phyloP scores from a whole-genome alignment of 1,284 basidiomycete genomes.

The Tetrapyrgos nigripes region DNA sequence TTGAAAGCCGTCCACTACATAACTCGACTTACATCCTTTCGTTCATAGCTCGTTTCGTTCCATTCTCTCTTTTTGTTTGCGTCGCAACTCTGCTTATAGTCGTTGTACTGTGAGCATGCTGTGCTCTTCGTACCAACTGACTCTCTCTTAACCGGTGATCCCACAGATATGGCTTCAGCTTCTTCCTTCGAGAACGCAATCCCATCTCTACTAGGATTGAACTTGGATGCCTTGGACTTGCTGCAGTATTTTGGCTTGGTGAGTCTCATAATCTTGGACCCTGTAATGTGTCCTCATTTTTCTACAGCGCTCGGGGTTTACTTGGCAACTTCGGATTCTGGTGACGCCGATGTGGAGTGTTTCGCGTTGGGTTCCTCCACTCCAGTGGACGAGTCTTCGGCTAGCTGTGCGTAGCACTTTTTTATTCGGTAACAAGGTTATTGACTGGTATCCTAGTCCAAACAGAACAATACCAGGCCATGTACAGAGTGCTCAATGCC shows the following conservation, averaged over 20 bases:
- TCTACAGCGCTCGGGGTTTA: constrained; percentile 72
- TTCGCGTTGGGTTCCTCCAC: constrained; percentile 61
- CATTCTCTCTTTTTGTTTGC: constrained; percentile 82
- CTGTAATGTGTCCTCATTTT: constrained; percentile 14
- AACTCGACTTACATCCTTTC: constrained; percentile 11
- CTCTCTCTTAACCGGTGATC: constrained; percentile 3
- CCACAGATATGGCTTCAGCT: constrained; percentile 64
- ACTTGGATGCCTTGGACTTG: constrained; percentile 68
- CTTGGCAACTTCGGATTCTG: constrained; percentile 72
- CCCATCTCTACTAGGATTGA: constrained; percentile 82
- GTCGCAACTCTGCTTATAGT: constrained; percentile 70
- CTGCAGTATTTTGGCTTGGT: constrained; percentile 83
- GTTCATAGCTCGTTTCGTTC: constrained; percentile 80
- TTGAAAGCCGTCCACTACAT: not conserved
- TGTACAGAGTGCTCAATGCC: constrained; percentile 79
- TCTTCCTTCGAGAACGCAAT: constrained; percentile 67
- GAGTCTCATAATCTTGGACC: constrained; percentile 28
- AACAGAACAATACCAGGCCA: constrained; percentile 77
- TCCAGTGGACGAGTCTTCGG: constrained; percentile 56
- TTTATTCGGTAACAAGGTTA: not conserved
- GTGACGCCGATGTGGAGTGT: constrained; percentile 82
- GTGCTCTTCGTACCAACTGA: too few species aligned
- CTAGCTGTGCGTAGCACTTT: constrained; percentile 58
- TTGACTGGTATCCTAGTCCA: constrained; percentile 48
- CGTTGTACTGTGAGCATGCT: constrained; percentile 62